Conservation (phyloP, 1,284 basidiomycete genomes). For the Leccinum pachyderme region DNA sequence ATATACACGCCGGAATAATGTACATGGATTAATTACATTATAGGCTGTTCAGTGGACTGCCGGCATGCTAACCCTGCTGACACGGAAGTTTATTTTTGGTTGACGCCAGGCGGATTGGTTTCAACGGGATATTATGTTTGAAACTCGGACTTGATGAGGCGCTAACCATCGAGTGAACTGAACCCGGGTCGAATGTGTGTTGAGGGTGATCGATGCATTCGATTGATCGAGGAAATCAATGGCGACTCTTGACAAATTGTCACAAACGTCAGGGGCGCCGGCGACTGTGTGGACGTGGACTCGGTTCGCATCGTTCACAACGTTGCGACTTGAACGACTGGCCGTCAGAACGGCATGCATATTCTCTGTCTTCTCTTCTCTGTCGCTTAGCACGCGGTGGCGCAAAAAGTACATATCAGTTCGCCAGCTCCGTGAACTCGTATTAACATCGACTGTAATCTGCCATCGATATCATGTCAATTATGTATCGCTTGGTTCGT, state of each 20-base stretch:
- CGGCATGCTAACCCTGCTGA: conserved; percentile 15
- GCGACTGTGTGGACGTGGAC: conserved; percentile 21
- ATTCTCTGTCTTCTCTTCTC: conserved; percentile 3
- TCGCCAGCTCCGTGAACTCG: neutral
- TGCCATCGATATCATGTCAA: conserved; percentile 29
- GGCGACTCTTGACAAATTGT: neutral
- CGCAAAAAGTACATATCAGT: conserved; percentile 8
- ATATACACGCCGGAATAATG: conserved; percentile 10
- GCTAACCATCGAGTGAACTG: neutral
- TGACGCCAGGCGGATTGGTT: neutral
- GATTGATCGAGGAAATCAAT: neutral
- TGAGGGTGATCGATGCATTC: too few species aligned
- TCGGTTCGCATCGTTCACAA: conserved; percentile 1
- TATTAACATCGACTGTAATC: conserved; percentile 2
- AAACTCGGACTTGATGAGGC: neutral
- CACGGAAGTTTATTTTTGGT: neutral
- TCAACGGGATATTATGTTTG: neutral
- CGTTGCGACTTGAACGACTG: neutral
- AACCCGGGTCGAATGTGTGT: conserved; percentile 2
- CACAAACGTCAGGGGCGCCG: conserved; percentile 4
- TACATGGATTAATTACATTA: conserved; percentile 15
- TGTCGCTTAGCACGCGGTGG: conserved; percentile 18
- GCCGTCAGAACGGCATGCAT: conserved; percentile 1
- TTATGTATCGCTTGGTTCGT: conserved; percentile 12
- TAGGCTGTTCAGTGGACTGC: conserved; percentile 8